These are phyloP conservation scores for Oemleria cerasiformis DNA, from an alignment of 306 rosid genomes.

Conservation along the genomic window DNA sequence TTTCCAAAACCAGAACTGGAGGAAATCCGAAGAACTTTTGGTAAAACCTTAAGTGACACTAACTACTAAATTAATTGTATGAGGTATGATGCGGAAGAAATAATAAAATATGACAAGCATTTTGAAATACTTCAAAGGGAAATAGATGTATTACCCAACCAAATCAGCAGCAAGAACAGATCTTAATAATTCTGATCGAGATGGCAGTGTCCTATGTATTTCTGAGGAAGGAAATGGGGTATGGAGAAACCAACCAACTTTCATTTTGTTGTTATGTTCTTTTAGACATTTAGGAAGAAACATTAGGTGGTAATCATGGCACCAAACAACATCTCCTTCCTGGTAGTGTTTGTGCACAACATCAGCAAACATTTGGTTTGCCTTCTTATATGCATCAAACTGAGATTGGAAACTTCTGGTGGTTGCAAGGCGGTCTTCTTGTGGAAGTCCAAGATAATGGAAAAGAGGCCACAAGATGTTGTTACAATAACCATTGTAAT, in stretches of 20 bases:
- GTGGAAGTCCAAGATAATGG: conserved; percentile 95
- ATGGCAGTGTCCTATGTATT: conserved; percentile 88
- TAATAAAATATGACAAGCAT: not conserved
- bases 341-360: conserved; percentile 77
- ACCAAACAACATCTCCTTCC: conserved; percentile 97
- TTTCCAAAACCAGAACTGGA: not conserved
- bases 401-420: conserved; percentile 92
- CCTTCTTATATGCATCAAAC: conserved; percentile 90
- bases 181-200: conserved; percentile 78
- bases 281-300: conserved; percentile 90
- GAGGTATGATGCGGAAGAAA: not conserved
- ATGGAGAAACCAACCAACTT: conserved; percentile 99
- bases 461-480: conserved; percentile 96
- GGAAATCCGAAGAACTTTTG: not conserved
- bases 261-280: conserved; percentile 68
- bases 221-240: conserved; percentile 99
- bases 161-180: conserved; percentile 94
- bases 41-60: not conserved
- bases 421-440: conserved; percentile 95
- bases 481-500: conserved; percentile 97
- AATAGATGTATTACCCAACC: conserved; percentile 73
- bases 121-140: conserved; percentile 11
- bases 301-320: conserved; percentile 97
- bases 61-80: not conserved
- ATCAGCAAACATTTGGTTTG: conserved; percentile 92